Percentiles rank a stretch among this genome's conserved stretches.
Conservation (phyloP, 2,329 filamentous ascomycete genomes). For the Harringtonia lauricola region DNA sequence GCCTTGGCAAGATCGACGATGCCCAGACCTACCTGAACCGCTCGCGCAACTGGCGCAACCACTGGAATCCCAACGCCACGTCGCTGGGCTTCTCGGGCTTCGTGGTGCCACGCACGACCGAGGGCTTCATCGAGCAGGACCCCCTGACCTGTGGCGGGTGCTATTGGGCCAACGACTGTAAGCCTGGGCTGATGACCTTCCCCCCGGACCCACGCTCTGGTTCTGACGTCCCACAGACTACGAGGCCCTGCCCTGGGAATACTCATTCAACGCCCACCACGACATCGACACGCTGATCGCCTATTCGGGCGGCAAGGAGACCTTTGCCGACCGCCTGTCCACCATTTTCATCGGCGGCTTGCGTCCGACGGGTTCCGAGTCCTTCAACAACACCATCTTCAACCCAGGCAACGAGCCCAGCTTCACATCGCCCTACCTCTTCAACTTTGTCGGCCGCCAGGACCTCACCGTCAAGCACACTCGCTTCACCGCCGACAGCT, state of each 20-base stretch:
- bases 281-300: constrained; percentile 46
- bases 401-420: constrained; percentile 49
- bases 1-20: constrained; percentile 35
- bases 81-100: constrained; percentile 55
- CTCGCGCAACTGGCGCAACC: constrained; percentile 59
- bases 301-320: constrained; percentile 32
- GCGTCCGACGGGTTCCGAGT: constrained; percentile 24
- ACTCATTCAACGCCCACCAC: constrained; percentile 59
- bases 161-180: constrained; percentile 45
- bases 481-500: constrained; percentile 45
- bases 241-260: constrained; percentile 51
- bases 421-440: constrained; percentile 58
- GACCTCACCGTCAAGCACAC: constrained; percentile 48
- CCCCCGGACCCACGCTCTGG: neutral
- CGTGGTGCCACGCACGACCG: constrained; percentile 46
- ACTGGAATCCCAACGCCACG: constrained; percentile 51
- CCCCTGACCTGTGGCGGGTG: constrained; percentile 50
- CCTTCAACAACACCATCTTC: constrained; percentile 35
- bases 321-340: constrained; percentile 47
- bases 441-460: constrained; percentile 54
- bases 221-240: constrained; percentile 28
- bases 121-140: constrained; percentile 28
- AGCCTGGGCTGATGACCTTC: neutral
- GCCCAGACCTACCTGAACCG: constrained; percentile 49
- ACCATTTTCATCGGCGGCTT: constrained; percentile 45